Percentiles rank a stretch among this genome's conserved stretches.
phyloP scores from a whole-genome alignment of 2,329 filamentous ascomycete species.

The Diplodia seriata region DNA sequence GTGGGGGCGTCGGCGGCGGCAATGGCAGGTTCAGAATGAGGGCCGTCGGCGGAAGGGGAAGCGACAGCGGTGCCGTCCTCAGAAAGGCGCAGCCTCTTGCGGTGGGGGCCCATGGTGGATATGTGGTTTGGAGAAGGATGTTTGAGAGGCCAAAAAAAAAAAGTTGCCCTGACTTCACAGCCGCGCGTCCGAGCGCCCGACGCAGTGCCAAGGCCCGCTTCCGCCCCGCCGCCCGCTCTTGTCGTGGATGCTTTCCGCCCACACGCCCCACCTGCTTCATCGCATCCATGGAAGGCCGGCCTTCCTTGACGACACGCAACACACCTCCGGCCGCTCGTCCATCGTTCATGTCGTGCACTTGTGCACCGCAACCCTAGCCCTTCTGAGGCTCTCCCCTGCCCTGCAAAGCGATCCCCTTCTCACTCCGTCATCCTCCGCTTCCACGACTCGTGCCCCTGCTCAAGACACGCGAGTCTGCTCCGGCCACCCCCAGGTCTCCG shows the following conservation, averaged over 20 bases:
- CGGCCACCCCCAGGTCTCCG: background rate
- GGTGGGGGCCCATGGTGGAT: conserved; percentile 47
- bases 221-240: conserved; percentile 10
- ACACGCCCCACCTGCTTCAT: conserved; percentile 12
- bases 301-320: conserved; percentile 3
- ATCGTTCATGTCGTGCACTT: background rate
- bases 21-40: conserved; percentile 29
- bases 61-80: conserved; percentile 46
- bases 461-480: background rate
- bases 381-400: too few species aligned
- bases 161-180: conserved; percentile 24
- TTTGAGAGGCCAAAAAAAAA: conserved; percentile 24
- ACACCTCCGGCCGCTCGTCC: background rate
- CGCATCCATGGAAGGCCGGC: too few species aligned
- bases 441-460: background rate
- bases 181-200: background rate
- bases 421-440: background rate
- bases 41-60: conserved; percentile 39
- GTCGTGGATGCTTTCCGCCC: background rate
- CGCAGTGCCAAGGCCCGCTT: background rate
- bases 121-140: background rate
- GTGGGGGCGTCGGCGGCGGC: conserved; percentile 27
- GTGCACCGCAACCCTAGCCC: background rate
- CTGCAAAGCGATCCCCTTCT: too few species aligned
- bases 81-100: conserved; percentile 52